Evolutionary conservation across 2,329 filamentous ascomycete species (phyloP).

Genomic region (Apiospora koreana): DNA sequence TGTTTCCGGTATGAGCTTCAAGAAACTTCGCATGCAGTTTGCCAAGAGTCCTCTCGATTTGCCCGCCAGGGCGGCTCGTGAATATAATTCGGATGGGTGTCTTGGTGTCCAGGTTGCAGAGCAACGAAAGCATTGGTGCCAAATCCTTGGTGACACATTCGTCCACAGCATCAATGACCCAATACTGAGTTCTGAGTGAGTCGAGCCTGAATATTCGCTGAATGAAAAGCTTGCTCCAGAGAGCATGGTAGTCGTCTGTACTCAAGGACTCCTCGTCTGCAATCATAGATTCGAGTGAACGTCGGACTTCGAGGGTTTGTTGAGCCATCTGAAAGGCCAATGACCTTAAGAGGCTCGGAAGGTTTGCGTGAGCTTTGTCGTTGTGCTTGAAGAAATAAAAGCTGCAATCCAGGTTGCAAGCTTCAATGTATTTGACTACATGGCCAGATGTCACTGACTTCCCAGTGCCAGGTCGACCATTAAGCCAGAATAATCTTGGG

Average conservation of each 20-base stretch:
- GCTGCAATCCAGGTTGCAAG: conserved; percentile 16
- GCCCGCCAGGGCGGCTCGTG: no score
- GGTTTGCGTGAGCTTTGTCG: conserved; percentile 15
- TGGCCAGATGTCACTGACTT: conserved; percentile 18
- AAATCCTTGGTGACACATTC: conserved; percentile 25
- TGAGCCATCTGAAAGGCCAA: conserved; percentile 37
- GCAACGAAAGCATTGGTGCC: no score
- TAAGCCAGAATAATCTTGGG: conserved; percentile 28
- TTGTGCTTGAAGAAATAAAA: conserved; percentile 25
- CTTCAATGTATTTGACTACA: conserved; percentile 15
- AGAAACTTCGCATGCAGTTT: conserved; percentile 22
- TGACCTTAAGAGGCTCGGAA: conserved; percentile 23
- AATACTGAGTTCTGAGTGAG: conserved; percentile 28
- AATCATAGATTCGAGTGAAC: conserved; percentile 22
- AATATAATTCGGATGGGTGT: no score
- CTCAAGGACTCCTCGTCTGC: conserved; percentile 24
- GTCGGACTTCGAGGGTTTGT: conserved; percentile 22
- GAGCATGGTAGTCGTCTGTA: conserved; percentile 26
- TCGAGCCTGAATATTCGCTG: conserved; percentile 30
- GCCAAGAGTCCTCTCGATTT: no score
- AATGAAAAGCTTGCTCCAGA: conserved; percentile 36
- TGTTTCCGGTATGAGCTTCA: conserved; percentile 19
- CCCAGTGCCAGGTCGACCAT: conserved; percentile 25
- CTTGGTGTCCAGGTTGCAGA: no score
- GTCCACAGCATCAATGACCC: conserved; percentile 38